Base-by-base conservation (phyloP, 148 eudicot species). In the Diospyros lotus region DNA sequence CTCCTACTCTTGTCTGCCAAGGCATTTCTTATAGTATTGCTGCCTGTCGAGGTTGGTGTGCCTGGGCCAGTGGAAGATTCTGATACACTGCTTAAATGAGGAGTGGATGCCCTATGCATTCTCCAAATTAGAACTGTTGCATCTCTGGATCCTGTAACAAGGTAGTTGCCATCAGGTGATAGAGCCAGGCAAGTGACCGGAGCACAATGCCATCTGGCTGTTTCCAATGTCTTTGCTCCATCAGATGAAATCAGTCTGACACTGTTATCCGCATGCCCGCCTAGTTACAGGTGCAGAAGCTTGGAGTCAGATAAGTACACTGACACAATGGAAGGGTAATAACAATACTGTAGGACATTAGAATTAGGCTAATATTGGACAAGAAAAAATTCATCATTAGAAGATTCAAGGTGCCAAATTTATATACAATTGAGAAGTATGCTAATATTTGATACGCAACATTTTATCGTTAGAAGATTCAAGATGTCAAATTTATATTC, bases 241-340 rank as follows among this genome's bases (percentile, higher is more conserved):
- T 96, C 98, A 43, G 93, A 75, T 78, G 99, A 89, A 87, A 96
- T 80, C 53, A 96, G 81, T 77, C 88, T 86, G 73, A 96, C 83
- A 77, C 97, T 91, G 83, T 86, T 91, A 74, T 96, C 99, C 78
- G 85, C 89, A 87, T 96, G 99, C 56, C 99, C 99, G 71, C 99
- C 99, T 96, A 80, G 80, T 69, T 50, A 76, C 1, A 73, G 58
- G 55, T 62, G 6, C 69, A 77, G 11, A 64, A 11, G 46, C 52
- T 59, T 62, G 6, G 12, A 40, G 38, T 58, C 45, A 66, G 46
- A 69, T 58, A 68, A 77, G 75, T 64, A 13, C 0, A 15, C 15
- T 61, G 56, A 28, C 15, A 38, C 6, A 18, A 11, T 13, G 39
- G 63, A 56, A 15, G 2, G 61, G 46, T 4, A 48, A 48, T 48